Evolutionary conservation across 805 yeast genomes (phyloP), one percentile per base, ranked within the genome.

Genomic region (Maudiozyma pseudohumilis): DNA sequence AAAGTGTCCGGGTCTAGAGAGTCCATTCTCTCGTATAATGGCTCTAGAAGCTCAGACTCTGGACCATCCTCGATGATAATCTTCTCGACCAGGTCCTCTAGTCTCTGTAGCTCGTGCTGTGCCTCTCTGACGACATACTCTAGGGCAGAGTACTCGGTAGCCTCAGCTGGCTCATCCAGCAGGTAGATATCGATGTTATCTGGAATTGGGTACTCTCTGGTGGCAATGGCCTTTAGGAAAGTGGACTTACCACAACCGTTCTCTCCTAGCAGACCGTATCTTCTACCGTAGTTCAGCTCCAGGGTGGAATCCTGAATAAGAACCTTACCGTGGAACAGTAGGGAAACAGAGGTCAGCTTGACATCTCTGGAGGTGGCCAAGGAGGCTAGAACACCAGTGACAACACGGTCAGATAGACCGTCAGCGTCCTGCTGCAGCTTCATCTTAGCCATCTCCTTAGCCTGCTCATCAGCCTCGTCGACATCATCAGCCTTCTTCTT

Each of bases 231-330:
- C 64, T 85, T 85, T 61, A 92, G 69, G 55, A 92, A 79, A 18
- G 98, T 92, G 34, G 96, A 87, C 67, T 92, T 92, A 69, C 98
- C 98, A 70, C 97, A 92, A 49, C 98, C 98, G 64, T 92, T 92
- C 66, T 88, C 97, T 57, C 98, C 98, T 58, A 92, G 73, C 45
- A 92, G 72, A 68, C 98, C 98, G 62, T 92, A 92, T 66, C 95
- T 80, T 69, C 96, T 82, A 61, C 97, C 98, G 64, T 79, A 89
- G 69, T 92, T 92, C 65, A 92, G 76, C 69, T 92, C 98, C 51
- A 92, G 67, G 34, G 71, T 72, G 28, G 96, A 81, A 65, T 92
- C 97, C 66, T 86, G 96, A 52, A 89, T 74, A 60, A 92, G 69
- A 40, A 92, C 96, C 61, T 88, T 89, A 69, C 98, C 98, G 65